Conservation (phyloP, 768 basidiomycete species). For the Leccinum variicolor region DNA sequence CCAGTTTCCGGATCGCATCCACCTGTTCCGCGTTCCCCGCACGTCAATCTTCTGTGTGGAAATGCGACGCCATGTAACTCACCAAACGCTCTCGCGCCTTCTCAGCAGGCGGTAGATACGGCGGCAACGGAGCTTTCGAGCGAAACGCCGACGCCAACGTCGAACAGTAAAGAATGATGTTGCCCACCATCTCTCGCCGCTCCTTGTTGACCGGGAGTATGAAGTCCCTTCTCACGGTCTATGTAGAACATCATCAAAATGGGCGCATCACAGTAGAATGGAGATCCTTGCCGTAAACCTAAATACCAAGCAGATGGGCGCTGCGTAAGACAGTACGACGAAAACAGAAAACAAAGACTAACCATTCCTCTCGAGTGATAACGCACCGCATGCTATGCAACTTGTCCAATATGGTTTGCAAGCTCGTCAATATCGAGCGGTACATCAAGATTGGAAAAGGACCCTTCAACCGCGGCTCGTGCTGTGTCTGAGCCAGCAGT, state of each 20-base stretch:
- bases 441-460: constrained; percentile 89
- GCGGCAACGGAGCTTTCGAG: constrained; percentile 90
- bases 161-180: constrained; percentile 88
- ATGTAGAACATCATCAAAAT: background rate
- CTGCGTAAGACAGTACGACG: constrained; percentile 8
- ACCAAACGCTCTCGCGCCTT: constrained; percentile 77
- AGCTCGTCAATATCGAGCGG: constrained; percentile 72
- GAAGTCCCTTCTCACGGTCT: constrained; percentile 84
- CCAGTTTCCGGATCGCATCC: constrained; percentile 74
- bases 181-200: constrained; percentile 91
- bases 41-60: background rate
- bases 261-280: background rate
- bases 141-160: constrained; percentile 75
- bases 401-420: constrained; percentile 84
- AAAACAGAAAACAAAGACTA: constrained; percentile 19
- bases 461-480: constrained; percentile 94
- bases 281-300: constrained; percentile 66
- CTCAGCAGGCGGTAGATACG: constrained; percentile 93
- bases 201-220: constrained; percentile 88
- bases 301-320: background rate
- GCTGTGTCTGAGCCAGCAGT: constrained; percentile 82
- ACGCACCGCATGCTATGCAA: constrained; percentile 97
- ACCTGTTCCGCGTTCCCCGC: constrained; percentile 44
- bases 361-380: constrained; percentile 96
- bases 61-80: constrained; percentile 17